Evolutionary conservation across 1,284 basidiomycete species (phyloP), one percentile per base, ranked within the genome.

Genomic region (Apiotrichum laibachii): DNA sequence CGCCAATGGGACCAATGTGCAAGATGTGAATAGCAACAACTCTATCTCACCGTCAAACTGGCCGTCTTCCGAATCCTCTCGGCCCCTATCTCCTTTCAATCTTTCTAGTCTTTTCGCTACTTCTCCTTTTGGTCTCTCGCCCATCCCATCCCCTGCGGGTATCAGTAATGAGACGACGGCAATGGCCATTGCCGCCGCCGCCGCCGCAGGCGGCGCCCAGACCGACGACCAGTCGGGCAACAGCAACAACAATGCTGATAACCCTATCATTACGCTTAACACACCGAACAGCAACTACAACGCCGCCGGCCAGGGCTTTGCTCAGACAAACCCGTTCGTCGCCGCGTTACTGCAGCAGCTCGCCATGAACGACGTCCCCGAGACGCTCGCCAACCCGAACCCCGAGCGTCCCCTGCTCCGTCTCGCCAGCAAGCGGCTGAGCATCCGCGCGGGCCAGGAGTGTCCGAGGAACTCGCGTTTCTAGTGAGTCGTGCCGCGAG

Each of bases 381-480:
- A 74, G 35, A 75, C 69, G 2, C 49, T 59, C n/a, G 54, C 63
- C 1, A 77, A 76, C 52, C 70, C 73, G 8, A 75, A 78, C 56
- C 72, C 76, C 0, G 77, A 79, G 65, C 61, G 75, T 10, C 77
- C 77, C 0, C 55, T 79, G 16, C 61, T 79, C 13, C 64, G 75
- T 11, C 59, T 79, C 0, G 67, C 64, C 6, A 64, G 45, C 59
- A 60, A 58, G 54, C 59, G 58, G 39, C 39, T 58, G 15, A n/a
- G 56, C 10, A 35, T 54, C 15, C 59, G 62, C n/a, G 43, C 56
- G 1, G 62, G 62, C 15, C 54, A 56, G 33, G 62, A 63, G 48
- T 59, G 56, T 22, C 59, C 62, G 0, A 39, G 40, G 19, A 40
- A 45, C 44, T 58, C 57, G 22, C 53, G 34, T 31, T 55, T 50